Percentiles rank a stretch among this genome's conserved stretches.
Conservation (phyloP, 1,284 basidiomycete genomes). For the Marasmius oreades region DNA sequence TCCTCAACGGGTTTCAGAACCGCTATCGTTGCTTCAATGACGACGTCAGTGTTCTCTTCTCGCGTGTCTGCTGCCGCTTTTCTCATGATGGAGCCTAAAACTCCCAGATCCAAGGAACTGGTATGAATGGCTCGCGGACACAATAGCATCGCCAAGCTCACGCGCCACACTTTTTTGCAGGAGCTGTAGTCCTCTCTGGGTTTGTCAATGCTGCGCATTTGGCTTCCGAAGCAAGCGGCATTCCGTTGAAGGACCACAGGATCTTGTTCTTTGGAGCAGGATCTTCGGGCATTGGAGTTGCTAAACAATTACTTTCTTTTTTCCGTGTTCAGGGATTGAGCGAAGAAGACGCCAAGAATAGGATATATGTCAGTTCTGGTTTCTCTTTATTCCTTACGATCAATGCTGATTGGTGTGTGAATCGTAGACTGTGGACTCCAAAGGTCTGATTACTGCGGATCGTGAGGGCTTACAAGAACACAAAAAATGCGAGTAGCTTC, state of each 20-base stretch:
- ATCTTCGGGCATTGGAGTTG: conserved; percentile 78
- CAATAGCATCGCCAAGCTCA: neutral
- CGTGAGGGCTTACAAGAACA: conserved; percentile 69
- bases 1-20: conserved; percentile 61
- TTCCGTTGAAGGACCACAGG: conserved; percentile 64
- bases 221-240: conserved; percentile 57
- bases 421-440: conserved; percentile 65
- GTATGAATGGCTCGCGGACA: conserved; percentile 18
- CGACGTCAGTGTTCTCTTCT: conserved; percentile 47
- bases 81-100: conserved; percentile 15
- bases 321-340: conserved; percentile 65
- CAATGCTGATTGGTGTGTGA: conserved; percentile 14
- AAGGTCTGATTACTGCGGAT: conserved; percentile 69
- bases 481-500: conserved; percentile 58
- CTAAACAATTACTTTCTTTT: conserved; percentile 73
- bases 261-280: conserved; percentile 82
- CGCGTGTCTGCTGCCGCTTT: neutral
- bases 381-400: conserved; percentile 7
- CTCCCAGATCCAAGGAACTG: conserved; percentile 55
- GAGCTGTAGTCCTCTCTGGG: conserved; percentile 76
- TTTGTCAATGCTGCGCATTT: conserved; percentile 77
- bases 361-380: conserved; percentile 57
- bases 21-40: conserved; percentile 77
- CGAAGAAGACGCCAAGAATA: conserved; percentile 62
- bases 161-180: conserved; percentile 29